Evolutionary conservation across 371 early-diverging fungal species (phyloP).

Genomic region (Apophysomyces variabilis): DNA sequence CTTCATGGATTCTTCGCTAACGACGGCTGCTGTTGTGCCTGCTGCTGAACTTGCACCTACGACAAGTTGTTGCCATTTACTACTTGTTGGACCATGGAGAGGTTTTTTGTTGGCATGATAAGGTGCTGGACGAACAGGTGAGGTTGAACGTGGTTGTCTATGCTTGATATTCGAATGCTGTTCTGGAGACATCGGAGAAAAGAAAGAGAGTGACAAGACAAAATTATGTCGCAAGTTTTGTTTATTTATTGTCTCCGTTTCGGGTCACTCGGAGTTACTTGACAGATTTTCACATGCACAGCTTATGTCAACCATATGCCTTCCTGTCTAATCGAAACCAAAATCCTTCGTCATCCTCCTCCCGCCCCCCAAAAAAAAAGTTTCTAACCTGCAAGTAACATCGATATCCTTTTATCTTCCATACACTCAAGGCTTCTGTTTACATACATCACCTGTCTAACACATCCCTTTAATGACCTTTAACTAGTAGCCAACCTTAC

Average conservation of each 20-base stretch:
- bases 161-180: background rate
- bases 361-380: no score
- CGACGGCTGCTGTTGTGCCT: constrained; percentile 71
- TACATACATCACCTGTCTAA: no score
- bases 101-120: background rate
- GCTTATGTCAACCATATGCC: constrained; percentile 5
- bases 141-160: background rate
- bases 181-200: constrained; percentile 2
- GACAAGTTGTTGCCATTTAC: constrained; percentile 74
- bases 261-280: constrained; percentile 5
- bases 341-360: no score
- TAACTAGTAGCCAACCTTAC: no score
- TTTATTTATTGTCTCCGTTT: background rate
- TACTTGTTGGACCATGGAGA: constrained; percentile 15
- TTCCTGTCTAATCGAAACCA: background rate
- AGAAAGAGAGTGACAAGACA: background rate
- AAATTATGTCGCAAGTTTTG: background rate
- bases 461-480: no score
- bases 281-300: constrained; percentile 4
- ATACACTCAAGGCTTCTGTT: no score
- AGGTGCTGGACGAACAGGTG: background rate
- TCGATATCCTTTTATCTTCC: no score
- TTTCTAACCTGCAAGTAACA: no score
- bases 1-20: constrained; percentile 81
- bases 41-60: constrained; percentile 69